Base-by-base conservation (phyloP, 108 stramenopile genomes). In the Discostella pseudostelligera region DNA sequence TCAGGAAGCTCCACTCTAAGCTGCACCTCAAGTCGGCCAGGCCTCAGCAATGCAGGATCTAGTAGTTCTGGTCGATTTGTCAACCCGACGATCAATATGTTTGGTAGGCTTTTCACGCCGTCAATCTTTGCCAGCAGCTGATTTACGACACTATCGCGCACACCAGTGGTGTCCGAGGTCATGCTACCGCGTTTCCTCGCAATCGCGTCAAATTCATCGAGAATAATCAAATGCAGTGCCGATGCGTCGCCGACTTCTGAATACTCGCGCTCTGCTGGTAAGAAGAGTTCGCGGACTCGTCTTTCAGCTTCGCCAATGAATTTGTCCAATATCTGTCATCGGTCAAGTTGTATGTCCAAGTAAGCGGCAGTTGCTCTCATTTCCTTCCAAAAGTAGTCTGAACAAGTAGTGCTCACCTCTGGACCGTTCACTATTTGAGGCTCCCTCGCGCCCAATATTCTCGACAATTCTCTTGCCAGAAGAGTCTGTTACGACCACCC, bases 361-460 rank as follows among this genome's bases (percentile, higher is more conserved):
- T n/a, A n/a, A n/a, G n/a, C n/a, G n/a, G n/a, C n/a, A n/a, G n/a
- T n/a, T n/a, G n/a, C n/a, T n/a, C n/a, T n/a, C n/a, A n/a, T n/a
- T n/a, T n/a, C n/a, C n/a, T n/a, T n/a, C n/a, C n/a, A n/a, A n/a
- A n/a, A n/a, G n/a, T n/a, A n/a, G n/a, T n/a, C n/a, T n/a, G n/a
- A n/a, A n/a, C n/a, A n/a, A n/a, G n/a, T n/a, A n/a, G n/a, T n/a
- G n/a, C n/a, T n/a, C n/a, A n/a, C 77, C 32, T 32, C 80, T 21
- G 87, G 87, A 1, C 85, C 85, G 59, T 81, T 85, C n/a, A 98
- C 96, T 56, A 97, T 94, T 78, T 96, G 92, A 13, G 96, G 89
- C 73, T 95, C 96, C 26, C 96, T 90, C 0, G 96, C 95, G 26
- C 90, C 87, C 59, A 98, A 72, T 59, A 94, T 73, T 42, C 81